These are phyloP conservation scores for Solanum megistacrolobum DNA, from an alignment of 257 asterid genomes.

Conservation along the genomic window DNA sequence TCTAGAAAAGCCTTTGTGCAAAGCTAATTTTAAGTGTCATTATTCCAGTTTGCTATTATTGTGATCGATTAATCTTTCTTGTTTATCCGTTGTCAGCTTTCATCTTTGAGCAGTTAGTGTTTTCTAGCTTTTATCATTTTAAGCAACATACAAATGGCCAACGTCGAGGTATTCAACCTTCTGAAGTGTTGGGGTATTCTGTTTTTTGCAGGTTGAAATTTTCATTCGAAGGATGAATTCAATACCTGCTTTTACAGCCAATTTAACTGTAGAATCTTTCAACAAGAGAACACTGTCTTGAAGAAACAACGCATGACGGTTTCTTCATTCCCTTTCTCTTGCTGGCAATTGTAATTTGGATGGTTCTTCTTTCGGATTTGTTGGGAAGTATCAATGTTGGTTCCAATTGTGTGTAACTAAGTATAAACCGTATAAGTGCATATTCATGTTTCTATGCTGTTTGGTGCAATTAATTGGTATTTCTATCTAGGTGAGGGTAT, in stretches of 20 bases:
- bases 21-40: not conserved
- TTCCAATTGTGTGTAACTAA: not conserved
- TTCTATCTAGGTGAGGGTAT: not conserved
- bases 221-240: constrained; percentile 80
- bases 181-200: not conserved
- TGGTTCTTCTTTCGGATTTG: not conserved
- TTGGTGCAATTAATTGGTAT: not conserved
- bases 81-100: not conserved
- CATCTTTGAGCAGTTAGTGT: not conserved
- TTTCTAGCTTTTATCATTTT: not conserved
- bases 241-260: constrained; percentile 90
- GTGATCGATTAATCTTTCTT: not conserved
- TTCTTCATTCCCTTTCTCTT: not conserved
- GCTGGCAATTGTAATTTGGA: not conserved
- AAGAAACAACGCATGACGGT: constrained; percentile 2
- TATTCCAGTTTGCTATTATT: not conserved
- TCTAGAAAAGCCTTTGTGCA: not conserved
- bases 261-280: constrained; percentile 83
- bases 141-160: not conserved
- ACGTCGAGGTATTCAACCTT: not conserved
- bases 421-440: not conserved
- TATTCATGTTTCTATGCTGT: not conserved
- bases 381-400: not conserved
- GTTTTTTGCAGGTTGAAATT: constrained; percentile 57
- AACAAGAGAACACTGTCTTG: constrained; percentile 84